Evolutionary conservation across 495 filamentous ascomycete genomes (phyloP).

Genomic region (Penicillium fimorum): DNA sequence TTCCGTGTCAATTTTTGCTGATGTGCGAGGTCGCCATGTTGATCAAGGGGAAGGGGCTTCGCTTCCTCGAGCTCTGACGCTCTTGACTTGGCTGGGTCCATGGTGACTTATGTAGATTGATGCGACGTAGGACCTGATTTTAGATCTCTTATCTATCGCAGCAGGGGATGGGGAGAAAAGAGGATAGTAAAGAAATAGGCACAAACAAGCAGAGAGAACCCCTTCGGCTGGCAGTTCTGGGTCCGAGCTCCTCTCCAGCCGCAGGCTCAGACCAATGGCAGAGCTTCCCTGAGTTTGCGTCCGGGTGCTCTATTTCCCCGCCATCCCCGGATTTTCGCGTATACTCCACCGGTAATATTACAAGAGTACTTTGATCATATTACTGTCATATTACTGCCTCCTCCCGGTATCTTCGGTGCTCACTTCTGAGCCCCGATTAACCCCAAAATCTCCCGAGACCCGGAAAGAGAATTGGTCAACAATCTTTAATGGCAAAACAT

Average conservation of each 20-base stretch:
- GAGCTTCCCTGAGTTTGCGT: not conserved
- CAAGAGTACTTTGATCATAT: not conserved
- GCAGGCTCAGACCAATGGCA: not conserved
- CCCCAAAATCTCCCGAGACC: not conserved
- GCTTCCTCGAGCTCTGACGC: constrained; percentile 20
- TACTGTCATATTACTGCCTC: not conserved
- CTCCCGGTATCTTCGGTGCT: constrained; percentile 9
- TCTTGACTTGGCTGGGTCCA: constrained; percentile 20
- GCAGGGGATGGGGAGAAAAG: not conserved
- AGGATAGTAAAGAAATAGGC: not conserved
- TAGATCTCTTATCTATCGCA: not conserved
- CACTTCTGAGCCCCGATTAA: constrained; percentile 12
- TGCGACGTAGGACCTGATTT: constrained; percentile 1
- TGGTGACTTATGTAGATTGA: constrained; percentile 3
- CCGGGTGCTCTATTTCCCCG: not conserved
- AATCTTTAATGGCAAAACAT: constrained; percentile 10
- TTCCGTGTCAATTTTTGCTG: constrained; percentile 32
- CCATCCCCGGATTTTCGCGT: constrained; percentile 5
- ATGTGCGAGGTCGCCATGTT: constrained; percentile 15
- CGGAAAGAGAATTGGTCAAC: not conserved
- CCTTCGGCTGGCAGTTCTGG: constrained; percentile 16
- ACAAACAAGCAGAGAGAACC: not conserved
- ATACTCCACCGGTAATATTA: not conserved
- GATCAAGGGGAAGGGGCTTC: constrained; percentile 15
- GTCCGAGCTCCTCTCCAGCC: constrained; percentile 6